Base-by-base conservation (phyloP, 768 basidiomycete species). In the Phaeolepiota aurea region DNA sequence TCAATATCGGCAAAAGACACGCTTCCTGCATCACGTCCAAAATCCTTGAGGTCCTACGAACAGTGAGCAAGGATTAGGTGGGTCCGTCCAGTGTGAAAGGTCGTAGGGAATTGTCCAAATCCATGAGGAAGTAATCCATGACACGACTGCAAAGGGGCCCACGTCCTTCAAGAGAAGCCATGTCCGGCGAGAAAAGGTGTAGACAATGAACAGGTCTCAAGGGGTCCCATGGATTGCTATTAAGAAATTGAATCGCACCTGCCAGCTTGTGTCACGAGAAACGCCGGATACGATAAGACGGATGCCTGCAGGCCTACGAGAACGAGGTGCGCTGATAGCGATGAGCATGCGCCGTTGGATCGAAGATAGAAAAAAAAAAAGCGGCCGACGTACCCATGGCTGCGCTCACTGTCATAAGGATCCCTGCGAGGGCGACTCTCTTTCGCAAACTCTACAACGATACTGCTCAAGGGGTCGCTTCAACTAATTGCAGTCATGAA, bases 1-100 rank as follows among this genome's bases (percentile, higher is more conserved):
- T 98, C 93, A 45, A 98, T 84, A 56, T 98, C 94, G 31, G 94
- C 91, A 53, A 87, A 97, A 14, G 87, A 88, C 43, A 97, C 90
- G 55, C 80, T 87, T 32, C 90, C 92, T 37, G 87, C 88, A 54
- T 90, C 83, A 46, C 94, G 88, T 51, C 92, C 94, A 46, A 93
- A 97, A 57, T 98, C 94, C 65, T 98, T 98, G 59, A 98, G 69
- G 59, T 98, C 94, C 94, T 98, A 72, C 54, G 59, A 54, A 63
- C 56, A 61, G 63, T 51, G 62, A 60, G 56, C 57, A 64, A 56
- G 54, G 46, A 64, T 73, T 53, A 72, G 68, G 61, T 60, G 59
- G 58, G 57, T 61, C 63, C 58, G 48, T 57, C 58, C 52, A 55
- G 44, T 46, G 52, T 48, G 56, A 45, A 7, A 54, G 43, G 47